These are phyloP conservation scores for Apiotrichum gracile DNA, from an alignment of 1,284 basidiomycete species.

Conservation along the genomic window DNA sequence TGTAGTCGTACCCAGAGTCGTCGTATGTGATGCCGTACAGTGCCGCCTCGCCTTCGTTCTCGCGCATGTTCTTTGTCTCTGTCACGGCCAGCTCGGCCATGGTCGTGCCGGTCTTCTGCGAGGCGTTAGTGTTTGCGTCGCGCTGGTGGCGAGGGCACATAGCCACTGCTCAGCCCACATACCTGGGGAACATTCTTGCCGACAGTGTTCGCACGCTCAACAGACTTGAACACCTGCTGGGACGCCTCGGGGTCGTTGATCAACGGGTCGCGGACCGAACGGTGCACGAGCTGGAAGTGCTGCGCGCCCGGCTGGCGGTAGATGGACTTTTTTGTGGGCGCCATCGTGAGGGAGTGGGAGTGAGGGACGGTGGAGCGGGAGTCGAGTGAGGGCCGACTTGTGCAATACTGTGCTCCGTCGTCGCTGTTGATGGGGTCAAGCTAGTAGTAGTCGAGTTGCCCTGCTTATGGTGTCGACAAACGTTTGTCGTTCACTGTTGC, in stretches of 20 bases:
- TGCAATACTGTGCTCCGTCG: too few species aligned
- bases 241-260: conserved; percentile 89
- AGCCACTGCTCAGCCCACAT: too few species aligned
- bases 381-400: neutral
- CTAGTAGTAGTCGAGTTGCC: too few species aligned
- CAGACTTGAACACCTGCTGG: conserved; percentile 77
- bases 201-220: conserved; percentile 62
- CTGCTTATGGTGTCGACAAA: too few species aligned
- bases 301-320: conserved; percentile 82
- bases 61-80: conserved; percentile 32
- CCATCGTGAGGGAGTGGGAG: conserved; percentile 25
- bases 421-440: neutral
- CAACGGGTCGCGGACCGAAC: conserved; percentile 91
- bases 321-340: conserved; percentile 62
- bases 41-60: conserved; percentile 73
- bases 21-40: conserved; percentile 91
- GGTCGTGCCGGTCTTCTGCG: neutral
- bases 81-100: conserved; percentile 54
- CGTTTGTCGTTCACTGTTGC: too few species aligned
- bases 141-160: too few species aligned
- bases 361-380: neutral
- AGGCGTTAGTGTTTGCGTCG: neutral
- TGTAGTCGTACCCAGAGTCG: conserved; percentile 98
- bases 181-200: conserved; percentile 49
- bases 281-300: conserved; percentile 95